Base-by-base conservation (phyloP, 345 rosid species). In the Syzygium grande region DNA sequence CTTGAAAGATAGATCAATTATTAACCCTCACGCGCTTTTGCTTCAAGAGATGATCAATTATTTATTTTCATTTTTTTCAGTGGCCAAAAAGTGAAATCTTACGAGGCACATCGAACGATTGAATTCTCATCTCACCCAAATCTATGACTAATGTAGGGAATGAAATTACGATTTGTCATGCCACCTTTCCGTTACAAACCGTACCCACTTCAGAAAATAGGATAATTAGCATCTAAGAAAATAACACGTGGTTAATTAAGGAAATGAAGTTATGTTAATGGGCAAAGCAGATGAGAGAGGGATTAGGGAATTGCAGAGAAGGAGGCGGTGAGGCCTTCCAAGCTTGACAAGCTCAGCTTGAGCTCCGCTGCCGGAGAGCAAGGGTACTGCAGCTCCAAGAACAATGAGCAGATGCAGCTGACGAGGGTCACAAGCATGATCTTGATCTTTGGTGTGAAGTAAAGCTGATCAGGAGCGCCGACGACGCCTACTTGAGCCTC, bases 391-490 rank as follows among this genome's bases (percentile, higher is more conserved):
- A 89, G 41, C 41, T 38, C 41, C 41, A 38, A 38, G 41, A 38
- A 38, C 41, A 38, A 38, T 38, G 41, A 38, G 41, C 41, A 38
- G 41, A 38, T 38, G 41, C 41, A 38, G 41, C 41, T 4, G 4
- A 38, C 4, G 41, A 38, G 41, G 41, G 41, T 97, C 34, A 95
- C 98, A 29, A 92, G 99, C 55, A 93, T 97, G 58, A 97, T 97
- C 51, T 89, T 97, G 89, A 96, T 97, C 90, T 96, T 96, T 97
- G 99, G 99, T 96, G 9, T 96, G 99, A 99, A 89, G 99, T 77
- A 38, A 97, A 97, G 89, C 97, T 96, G 51, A 97, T 97, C 52
- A 92, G 98, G 51, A 97, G 96, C 87, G 98, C 99, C 41, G 41
- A 38, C 87, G 95, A 96, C 92, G 96, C 99, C 7, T 95, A 97